Evolutionary conservation across 805 yeast species (phyloP), one percentile per base, ranked within the genome.

Genomic region (Metschnikowia gelsemii): DNA sequence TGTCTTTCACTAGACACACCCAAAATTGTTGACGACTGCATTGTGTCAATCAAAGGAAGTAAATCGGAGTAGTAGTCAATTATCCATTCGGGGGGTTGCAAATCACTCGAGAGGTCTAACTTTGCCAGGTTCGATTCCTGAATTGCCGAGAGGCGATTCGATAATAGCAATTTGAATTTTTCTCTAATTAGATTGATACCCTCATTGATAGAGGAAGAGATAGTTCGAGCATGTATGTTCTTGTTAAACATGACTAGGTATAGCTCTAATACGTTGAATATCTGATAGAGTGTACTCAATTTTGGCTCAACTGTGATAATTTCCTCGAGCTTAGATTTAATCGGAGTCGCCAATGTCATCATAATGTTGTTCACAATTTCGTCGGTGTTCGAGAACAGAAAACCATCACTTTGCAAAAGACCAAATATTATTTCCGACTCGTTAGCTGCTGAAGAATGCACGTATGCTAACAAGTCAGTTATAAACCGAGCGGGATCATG

Each of bases 401-500:
- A 31, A 25, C 62, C 68, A 16, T 33, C 40, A 16, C 36, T 34
- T n/a, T 38, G 42, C 46, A 91, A 81, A 37, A 91, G 63, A 14
- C 80, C 72, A 7, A 73, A 72, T 4, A 91, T 73, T 22, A 83
- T 72, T 56, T 93, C 99, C 29, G 80, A 74, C 61, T 93, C 99
- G 62, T 87, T 87, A 3, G 89, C 95, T 22, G 89, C 81, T 4
- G 87, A 74, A 1, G 90, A 78, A 58, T 93, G 97, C 2, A 89
- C 74, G 68, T 85, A 86, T 0, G 98, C 98, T 27, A 93, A 66
- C 23, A 93, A 73, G 58, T 89, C 96, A 19, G 97, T 95, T 13
- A 87, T 70, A 49, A 82, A 90, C 41, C 96, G 71, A 19, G 81
- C 70, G 1, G 96, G 86, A 58, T 91, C 96, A 58, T 84, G 84